Evolutionary conservation across 139 green algal genomes (phyloP), one percentile per base, ranked within the genome.

Genomic region (Deuterostichococcus epilithicus): DNA sequence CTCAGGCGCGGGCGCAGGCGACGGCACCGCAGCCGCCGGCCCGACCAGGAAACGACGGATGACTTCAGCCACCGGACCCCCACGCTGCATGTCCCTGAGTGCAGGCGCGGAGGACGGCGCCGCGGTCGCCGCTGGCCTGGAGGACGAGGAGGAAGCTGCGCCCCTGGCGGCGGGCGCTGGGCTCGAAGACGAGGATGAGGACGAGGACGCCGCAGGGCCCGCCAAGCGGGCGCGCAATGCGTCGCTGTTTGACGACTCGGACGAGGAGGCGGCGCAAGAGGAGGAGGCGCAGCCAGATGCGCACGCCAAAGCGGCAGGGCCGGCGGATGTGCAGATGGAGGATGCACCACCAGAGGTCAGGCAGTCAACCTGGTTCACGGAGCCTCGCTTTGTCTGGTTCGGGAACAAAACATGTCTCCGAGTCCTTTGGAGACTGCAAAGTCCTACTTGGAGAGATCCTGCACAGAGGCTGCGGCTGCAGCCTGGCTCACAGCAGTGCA

Each of bases 221-320:
- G 75, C 42, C 0, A 60, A 60, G 45, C 65, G 59, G 25, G 72
- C 32, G 32, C 67, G 68, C 34, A 80, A 70, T 22, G 22, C 73
- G 42, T 4, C 68, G 1, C n/a, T 73, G 35, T 23, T 75, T 32
- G 76, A 80, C 45, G 74, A 68, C 42, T 68, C 74, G 42, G 76
- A 76, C 6, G 75, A 79, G 66, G 44, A 68, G 2, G 73, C 71
- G 30, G 45, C 45, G 45, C 15, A 18, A 13, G 45, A 60, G 45
- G 45, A 60, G 18, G 45, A 60, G 45, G 45, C 45, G 45, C 15
- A 60, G 15, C 13, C 13, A 60, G 15, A 13, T 18, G 18, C 15
- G 13, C 13, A 60, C 18, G 45, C 45, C 13, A 60, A 60, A 60
- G 45, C 18, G 45, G 45, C n/a, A n/a, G n/a, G n/a, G n/a, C 42